Evolutionary conservation across 306 rosid species (phyloP), one percentile per base, ranked within the genome.

Genomic region (Ormosia semicastrata): DNA sequence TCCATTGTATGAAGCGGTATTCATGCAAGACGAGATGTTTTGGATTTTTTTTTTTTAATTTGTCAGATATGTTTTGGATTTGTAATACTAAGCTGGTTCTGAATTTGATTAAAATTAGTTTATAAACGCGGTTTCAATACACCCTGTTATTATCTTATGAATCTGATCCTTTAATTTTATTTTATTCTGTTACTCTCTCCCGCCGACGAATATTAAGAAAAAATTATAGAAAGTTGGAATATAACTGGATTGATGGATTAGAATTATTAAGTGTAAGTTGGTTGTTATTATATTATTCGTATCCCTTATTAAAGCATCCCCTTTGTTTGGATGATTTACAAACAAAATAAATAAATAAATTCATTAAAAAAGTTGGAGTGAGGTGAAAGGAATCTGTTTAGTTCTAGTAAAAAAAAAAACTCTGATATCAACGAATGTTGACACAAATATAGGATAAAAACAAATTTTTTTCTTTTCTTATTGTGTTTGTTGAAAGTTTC

Each of bases 1-100:
- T 74, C 32, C n/a, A 13, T 3, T 37, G 39, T 5, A 77, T 64
- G 65, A 62, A 58, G 47, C 41, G 78, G 70, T 64, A 34, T 52
- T 37, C 56, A 52, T 64, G 74, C 66, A 64, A 14, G 29, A 37
- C 12, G 49, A 76, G 15, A 12, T 43, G 52, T 40, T 37, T 66
- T 46, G 52, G 52, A 41, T 50, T 24, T 0, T 24, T 24, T 0
- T 24, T 24, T 24, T 24, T 24, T 24, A n/a, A n/a, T n/a, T 24
- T 24, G 24, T 24, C 24, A 76, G 15, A 12, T 50, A 66, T 43
- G 52, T 40, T 37, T 66, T 10, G 32, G 81, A 78, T 53, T 50
- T 37, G 34, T 13, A 40, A 24, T 54, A 15, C 56, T 77, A 74
- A 83, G 70, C 83, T 83, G 86, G 83, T 50, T 62, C n/a, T 71